A percentile compares a stretch with the other conserved stretches of the same genome.
phyloP scores from a whole-genome alignment of 2,329 filamentous ascomycete genomes.

The Botrytis pseudocinerea region DNA sequence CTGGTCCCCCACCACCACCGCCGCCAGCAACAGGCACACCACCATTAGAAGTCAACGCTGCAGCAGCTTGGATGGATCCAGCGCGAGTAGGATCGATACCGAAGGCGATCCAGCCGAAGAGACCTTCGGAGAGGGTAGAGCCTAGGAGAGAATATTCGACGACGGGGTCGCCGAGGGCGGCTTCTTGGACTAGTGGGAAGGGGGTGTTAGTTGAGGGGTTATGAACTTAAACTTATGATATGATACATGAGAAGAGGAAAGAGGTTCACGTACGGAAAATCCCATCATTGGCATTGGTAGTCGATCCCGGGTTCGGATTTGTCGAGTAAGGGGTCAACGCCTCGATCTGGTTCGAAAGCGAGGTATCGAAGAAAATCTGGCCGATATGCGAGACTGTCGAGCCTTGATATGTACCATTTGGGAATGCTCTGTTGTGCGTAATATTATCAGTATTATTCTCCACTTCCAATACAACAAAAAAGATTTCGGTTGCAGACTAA shows the following conservation, averaged over 20 bases:
- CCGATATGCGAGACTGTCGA: constrained; percentile 59
- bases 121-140: constrained; percentile 48
- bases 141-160: constrained; percentile 56
- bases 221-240: too few relatives aligned
- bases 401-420: constrained; percentile 52
- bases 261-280: background rate
- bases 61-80: background rate
- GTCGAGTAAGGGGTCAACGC: constrained; percentile 47
- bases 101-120: constrained; percentile 52
- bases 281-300: constrained; percentile 50
- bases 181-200: background rate
- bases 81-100: constrained; percentile 44
- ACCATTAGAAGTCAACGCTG: background rate
- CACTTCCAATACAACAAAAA: background rate
- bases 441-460: background rate
- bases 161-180: constrained; percentile 47
- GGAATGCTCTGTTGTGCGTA: constrained; percentile 23
- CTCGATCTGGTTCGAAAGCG: constrained; percentile 54
- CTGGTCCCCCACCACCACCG: background rate
- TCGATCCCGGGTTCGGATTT: constrained; percentile 49
- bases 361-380: constrained; percentile 65
- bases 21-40: background rate
- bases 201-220: background rate
- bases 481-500: too few relatives aligned
- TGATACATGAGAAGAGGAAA: too few relatives aligned